Evolutionary conservation across 768 basidiomycete species (phyloP).

Genomic region (Nevesoporus exiguus): DNA sequence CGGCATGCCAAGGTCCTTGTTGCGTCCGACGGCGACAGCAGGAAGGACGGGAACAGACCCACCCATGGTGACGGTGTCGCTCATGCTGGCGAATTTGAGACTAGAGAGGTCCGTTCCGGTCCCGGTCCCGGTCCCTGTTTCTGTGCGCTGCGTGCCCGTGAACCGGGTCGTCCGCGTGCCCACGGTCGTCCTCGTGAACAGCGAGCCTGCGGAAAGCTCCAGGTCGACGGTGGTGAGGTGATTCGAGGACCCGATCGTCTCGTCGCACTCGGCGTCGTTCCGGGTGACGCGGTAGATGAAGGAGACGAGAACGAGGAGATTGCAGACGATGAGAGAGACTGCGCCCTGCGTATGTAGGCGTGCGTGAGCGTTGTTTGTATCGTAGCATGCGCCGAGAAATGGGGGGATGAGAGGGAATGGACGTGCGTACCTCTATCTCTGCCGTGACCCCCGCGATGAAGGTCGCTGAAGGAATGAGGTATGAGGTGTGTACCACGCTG

Average conservation of each 20-base stretch:
- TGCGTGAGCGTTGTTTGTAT: neutral
- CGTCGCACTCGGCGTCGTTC: conserved; percentile 13
- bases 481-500: conserved; percentile 40
- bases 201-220: conserved; percentile 7
- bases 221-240: conserved; percentile 28
- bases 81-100: neutral
- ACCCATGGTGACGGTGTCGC: neutral
- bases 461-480: conserved; percentile 33
- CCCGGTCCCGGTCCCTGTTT: too few species aligned
- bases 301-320: conserved; percentile 39
- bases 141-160: neutral
- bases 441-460: conserved; percentile 27
- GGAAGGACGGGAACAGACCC: neutral
- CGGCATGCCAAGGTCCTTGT: too few species aligned
- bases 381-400: neutral
- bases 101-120: conserved; percentile 7
- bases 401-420: too few species aligned
- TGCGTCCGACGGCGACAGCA: too few species aligned
- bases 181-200: neutral
- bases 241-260: conserved; percentile 5
- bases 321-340: conserved; percentile 40
- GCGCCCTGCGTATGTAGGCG: conserved; percentile 23
- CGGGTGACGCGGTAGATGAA: conserved; percentile 27
- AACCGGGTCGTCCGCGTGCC: neutral
- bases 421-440: conserved; percentile 40